Conservation (phyloP, 2,329 filamentous ascomycete species). For the Diaporthe australafricana region DNA sequence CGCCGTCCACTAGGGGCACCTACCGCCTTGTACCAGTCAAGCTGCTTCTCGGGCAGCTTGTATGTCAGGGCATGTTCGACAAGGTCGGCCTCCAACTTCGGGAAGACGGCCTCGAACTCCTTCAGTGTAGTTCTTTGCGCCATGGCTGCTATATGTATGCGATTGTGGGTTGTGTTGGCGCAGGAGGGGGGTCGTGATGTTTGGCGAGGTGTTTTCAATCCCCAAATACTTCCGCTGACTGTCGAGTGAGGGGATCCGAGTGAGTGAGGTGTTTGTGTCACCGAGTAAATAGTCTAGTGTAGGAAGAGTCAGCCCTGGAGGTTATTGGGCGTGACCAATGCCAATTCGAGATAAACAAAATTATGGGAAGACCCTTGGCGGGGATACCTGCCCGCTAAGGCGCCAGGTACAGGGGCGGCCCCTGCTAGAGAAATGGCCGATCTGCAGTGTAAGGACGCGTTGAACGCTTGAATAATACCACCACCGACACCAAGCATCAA, state of each 20-base stretch:
- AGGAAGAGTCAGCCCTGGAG: not conserved
- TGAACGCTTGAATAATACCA: slow-evolving; percentile 16
- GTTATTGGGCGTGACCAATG: not conserved
- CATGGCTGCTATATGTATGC: slow-evolving; percentile 51
- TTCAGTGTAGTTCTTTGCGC: slow-evolving; percentile 80
- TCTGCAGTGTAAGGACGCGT: slow-evolving; percentile 4
- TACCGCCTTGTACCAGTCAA: slow-evolving; percentile 90
- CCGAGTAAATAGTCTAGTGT: not conserved
- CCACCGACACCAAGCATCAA: not conserved
- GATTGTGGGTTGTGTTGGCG: not conserved
- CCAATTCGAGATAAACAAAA: slow-evolving; percentile 28
- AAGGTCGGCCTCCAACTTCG: slow-evolving; percentile 84
- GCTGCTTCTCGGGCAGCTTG: slow-evolving; percentile 82
- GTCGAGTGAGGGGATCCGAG: not conserved
- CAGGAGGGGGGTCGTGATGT: not conserved
- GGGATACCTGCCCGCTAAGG: slow-evolving; percentile 12
- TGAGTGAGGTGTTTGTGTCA: not conserved
- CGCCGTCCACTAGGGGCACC: slow-evolving; percentile 40
- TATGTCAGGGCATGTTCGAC: slow-evolving; percentile 83
- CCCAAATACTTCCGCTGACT: not conserved
- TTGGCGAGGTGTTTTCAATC: not conserved
- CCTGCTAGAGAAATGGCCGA: not conserved
- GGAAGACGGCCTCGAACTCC: slow-evolving; percentile 92
- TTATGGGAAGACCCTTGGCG: slow-evolving; percentile 10
- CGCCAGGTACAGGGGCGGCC: not conserved